Base-by-base conservation (phyloP, 176 grass and related monocot species). In the Oryza glaberrima region DNA sequence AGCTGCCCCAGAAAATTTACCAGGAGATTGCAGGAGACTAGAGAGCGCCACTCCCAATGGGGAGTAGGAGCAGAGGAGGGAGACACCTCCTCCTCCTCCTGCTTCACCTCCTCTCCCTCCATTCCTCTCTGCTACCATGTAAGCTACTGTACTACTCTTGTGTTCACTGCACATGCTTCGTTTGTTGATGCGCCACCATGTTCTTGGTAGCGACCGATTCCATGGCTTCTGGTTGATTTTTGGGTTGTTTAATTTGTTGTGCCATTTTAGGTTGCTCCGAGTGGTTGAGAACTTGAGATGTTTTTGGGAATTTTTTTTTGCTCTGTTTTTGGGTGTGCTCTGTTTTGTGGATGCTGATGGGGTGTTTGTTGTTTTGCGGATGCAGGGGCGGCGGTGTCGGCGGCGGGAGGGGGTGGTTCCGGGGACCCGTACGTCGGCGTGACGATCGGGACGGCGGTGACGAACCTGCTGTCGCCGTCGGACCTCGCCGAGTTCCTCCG, bases 391-490 rank as follows among this genome's bases (percentile, higher is more conserved):
- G 66, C 34, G 73, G 61, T 47, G 69, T 75, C 81, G 44, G 72
- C 67, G 78, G 78, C 87, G 19, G 65, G 56, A 16, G 30, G 65
- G 67, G 71, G 19, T n/a, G 45, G 64, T 60, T 76, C 25, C 20
- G 78, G 60, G 19, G 52, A 77, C 8, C 90, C 93, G 22, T 99
- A 91, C 83, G 83, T 99, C 22, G 96, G 96, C 64, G 93, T 99
- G 20, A 96, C 87, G 79, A 89, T 99, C 40, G 96, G 96, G 45
- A 99, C 93, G 61, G 88, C 81, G 51, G 91, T 96, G 45, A 90
- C 96, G 71, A 90, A 89, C 86, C 91, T 99, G 34, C 86, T 99
- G 58, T 82, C 93, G 22, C 91, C 96, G 22, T 76, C 83, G 15
- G 96, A 99, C 84, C 88, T 99, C 10, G 88, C 85, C 3, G 74